phyloP scores from a whole-genome alignment of 345 rosid species.

The Atalantia buxifolia region DNA sequence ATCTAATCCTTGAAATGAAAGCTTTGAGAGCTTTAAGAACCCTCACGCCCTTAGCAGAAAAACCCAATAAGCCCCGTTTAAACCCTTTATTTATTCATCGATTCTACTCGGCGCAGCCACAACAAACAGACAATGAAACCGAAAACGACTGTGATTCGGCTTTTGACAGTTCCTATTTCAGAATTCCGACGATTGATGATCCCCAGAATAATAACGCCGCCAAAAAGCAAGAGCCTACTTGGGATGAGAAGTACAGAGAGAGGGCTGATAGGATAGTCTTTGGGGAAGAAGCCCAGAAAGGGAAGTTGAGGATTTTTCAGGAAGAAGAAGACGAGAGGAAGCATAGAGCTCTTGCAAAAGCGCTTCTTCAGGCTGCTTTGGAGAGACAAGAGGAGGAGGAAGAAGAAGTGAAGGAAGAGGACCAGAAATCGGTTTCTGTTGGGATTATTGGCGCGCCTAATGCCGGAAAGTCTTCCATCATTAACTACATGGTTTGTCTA shows the following conservation, averaged over 20 bases:
- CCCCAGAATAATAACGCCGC: neutral
- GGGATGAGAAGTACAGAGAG: slow-evolving; percentile 67
- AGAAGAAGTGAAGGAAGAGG: slow-evolving; percentile 73
- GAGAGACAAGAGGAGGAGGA: slow-evolving; percentile 50
- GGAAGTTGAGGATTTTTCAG: slow-evolving; percentile 18
- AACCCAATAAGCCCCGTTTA: slow-evolving; percentile 15
- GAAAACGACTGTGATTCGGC: slow-evolving; percentile 28
- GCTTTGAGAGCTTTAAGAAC: slow-evolving; percentile 40
- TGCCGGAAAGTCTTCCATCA: slow-evolving; percentile 88
- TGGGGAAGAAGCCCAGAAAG: slow-evolving; percentile 36
- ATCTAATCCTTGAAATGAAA: slow-evolving; percentile 30
- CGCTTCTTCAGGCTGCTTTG: slow-evolving; percentile 76
- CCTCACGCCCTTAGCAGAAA: slow-evolving; percentile 16
- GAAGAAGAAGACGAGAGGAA: slow-evolving; percentile 48
- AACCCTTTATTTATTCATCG: slow-evolving; percentile 27
- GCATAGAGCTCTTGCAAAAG: slow-evolving; percentile 61
- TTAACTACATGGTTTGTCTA: slow-evolving; percentile 67
- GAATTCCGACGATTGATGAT: slow-evolving; percentile 20
- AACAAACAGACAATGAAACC: slow-evolving; percentile 28
- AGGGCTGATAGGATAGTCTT: slow-evolving; percentile 54
- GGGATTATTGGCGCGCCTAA: slow-evolving; percentile 96
- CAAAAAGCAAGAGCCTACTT: slow-evolving; percentile 36
- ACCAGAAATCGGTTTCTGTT: slow-evolving; percentile 85
- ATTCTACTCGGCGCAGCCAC: slow-evolving; percentile 59
- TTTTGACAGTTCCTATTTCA: slow-evolving; percentile 59